Base-by-base conservation (phyloP, 2,329 filamentous ascomycete species). In the Colletotrichum destructivum region DNA sequence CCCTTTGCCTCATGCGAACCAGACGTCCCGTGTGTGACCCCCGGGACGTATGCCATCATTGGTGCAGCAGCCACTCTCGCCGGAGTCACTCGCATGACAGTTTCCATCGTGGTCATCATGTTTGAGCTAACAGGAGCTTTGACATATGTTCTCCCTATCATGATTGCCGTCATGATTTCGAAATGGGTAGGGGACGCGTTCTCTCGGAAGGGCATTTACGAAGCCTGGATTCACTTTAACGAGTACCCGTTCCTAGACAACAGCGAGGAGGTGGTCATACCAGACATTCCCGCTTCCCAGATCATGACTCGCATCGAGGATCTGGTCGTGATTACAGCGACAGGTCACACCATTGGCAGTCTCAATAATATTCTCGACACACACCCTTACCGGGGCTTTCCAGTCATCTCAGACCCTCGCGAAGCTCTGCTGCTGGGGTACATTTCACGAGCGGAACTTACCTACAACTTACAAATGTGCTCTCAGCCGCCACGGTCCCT, bases 131-230 rank as follows among this genome's bases (percentile, higher is more conserved):
- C 96, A 0, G 96, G 96, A 63, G 96, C 96, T 1, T 88, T 99
- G 38, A 97, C 95, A 0, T 98, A 98, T 79, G 96, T 99, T 60
- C 90, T 99, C 9, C 96, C 96, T 66, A 99, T 98, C 81, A 99
- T 99, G 96, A 94, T 99, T 74, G 95, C 95, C 54, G 96, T 99
- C 78, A 97, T 99, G 95, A 88, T 98, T 55, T 94, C 94, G 74
- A 99, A 99, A 84, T 99, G 96, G 96, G 94, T 98, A 35, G 96
- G 95, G 78, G 96, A 99, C 81, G 96, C 95, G 61, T 95, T 99
- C 81, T 95, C 94, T 35, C 94, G 94, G 67, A 91, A 93, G 61
- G 95, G 96, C 75, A 98, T 99, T 82, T 99, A 99, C 84, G 96
- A 99, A 81, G 93, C 93, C 66, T 99, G 96, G 96, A 99, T 99